phyloP scores from a whole-genome alignment of 345 rosid species.

The thale cress (Arabidopsis thaliana) region DNA sequence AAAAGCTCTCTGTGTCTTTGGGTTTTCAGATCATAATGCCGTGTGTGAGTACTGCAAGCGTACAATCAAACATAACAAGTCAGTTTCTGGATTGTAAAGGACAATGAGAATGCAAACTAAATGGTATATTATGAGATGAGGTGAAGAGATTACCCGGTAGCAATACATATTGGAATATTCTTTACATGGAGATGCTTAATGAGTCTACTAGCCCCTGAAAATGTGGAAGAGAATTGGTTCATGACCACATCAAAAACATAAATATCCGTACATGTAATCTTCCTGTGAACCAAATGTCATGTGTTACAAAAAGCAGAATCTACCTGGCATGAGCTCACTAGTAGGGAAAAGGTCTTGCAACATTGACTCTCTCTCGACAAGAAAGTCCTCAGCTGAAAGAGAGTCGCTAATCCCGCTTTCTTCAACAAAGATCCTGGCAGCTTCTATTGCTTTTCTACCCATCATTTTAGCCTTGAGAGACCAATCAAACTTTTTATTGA shows the following conservation, averaged over 20 bases:
- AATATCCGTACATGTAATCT: background rate
- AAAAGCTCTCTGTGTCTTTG: constrained; percentile 80
- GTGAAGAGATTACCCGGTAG: constrained; percentile 71
- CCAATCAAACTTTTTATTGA: constrained; percentile 88
- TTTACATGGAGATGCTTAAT: constrained; percentile 78
- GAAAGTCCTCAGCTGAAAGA: constrained; percentile 86
- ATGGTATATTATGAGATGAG: constrained; percentile 1
- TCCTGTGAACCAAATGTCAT: background rate
- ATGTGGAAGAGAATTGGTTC: background rate
- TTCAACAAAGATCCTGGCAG: constrained; percentile 81
- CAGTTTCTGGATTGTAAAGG: background rate
- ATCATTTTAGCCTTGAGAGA: constrained; percentile 96
- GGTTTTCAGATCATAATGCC: constrained; percentile 86
- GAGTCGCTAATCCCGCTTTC: constrained; percentile 82
- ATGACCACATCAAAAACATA: background rate
- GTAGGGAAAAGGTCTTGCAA: constrained; percentile 73
- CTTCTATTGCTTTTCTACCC: constrained; percentile 92
- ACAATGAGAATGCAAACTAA: background rate
- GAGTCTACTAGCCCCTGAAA: constrained; percentile 78
- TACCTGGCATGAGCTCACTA: constrained; percentile 91
- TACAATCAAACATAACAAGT: background rate
- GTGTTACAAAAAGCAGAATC: background rate
- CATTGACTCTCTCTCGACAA: constrained; percentile 83
- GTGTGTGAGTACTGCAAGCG: constrained; percentile 69
- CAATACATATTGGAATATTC: constrained; percentile 76